Conservation (phyloP, 768 basidiomycete genomes). For the Roridomyces roridus region DNA sequence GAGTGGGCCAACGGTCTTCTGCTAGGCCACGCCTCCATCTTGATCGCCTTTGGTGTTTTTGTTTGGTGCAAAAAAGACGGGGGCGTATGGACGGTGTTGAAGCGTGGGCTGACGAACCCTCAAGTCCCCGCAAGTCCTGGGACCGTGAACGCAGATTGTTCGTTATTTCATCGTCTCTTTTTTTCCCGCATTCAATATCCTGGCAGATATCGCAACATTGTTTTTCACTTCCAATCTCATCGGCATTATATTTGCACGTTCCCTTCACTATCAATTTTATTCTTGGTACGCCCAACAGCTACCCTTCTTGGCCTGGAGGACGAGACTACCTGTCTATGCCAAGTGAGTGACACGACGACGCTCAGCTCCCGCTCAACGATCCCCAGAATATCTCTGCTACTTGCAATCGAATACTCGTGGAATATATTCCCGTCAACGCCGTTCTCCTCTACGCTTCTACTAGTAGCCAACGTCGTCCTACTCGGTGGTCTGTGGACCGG, state of each 20-base stretch:
- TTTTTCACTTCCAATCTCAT: slow-evolving; percentile 92
- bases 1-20: slow-evolving; percentile 69
- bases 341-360: slow-evolving; percentile 54
- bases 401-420: slow-evolving; percentile 84
- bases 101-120: slow-evolving; percentile 59
- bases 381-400: slow-evolving; percentile 63
- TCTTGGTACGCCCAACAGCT: slow-evolving; percentile 95
- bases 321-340: slow-evolving; percentile 62
- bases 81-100: slow-evolving; percentile 62
- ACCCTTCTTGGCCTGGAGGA: slow-evolving; percentile 82
- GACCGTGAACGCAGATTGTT: slow-evolving; percentile 68
- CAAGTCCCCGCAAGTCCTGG: slow-evolving; percentile 50
- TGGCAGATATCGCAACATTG: slow-evolving; percentile 75
- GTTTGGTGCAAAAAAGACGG: slow-evolving; percentile 83
- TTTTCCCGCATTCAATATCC: slow-evolving; percentile 11
- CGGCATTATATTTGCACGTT: slow-evolving; percentile 91
- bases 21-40: slow-evolving; percentile 61
- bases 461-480: slow-evolving; percentile 56
- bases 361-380: neutral
- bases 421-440: slow-evolving; percentile 84
- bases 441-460: slow-evolving; percentile 63
- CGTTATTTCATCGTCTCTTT: slow-evolving; percentile 31
- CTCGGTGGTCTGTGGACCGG: slow-evolving; percentile 55
- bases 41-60: slow-evolving; percentile 71
- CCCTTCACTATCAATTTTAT: slow-evolving; percentile 98